Percentiles rank a stretch among this genome's conserved stretches.
phyloP scores from a whole-genome alignment of 179 eudicot genomes.

The Corrigiola litoralis region DNA sequence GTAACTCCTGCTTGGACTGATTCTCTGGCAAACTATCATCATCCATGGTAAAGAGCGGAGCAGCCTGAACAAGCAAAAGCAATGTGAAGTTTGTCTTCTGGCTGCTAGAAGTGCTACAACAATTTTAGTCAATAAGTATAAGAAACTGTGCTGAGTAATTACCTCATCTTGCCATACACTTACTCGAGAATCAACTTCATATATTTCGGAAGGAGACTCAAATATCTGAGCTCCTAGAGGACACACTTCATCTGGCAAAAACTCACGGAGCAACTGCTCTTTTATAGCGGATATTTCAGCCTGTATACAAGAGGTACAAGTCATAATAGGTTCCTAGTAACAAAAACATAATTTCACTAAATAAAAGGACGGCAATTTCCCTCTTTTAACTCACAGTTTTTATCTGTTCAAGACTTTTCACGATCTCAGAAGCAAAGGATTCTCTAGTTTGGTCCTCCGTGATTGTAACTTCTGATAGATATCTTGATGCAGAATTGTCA shows the following conservation, averaged over 20 bases:
- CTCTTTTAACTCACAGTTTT: constrained; percentile 37
- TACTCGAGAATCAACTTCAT: constrained; percentile 32
- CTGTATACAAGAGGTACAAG: constrained; percentile 33
- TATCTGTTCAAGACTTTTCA: constrained; percentile 44
- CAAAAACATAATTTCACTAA: not conserved
- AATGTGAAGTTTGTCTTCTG: constrained; percentile 6
- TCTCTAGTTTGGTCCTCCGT: constrained; percentile 51
- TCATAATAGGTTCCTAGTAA: constrained; percentile 11
- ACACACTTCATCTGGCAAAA: constrained; percentile 82
- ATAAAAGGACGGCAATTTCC: not conserved
- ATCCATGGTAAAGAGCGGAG: constrained; percentile 39
- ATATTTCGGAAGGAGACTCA: constrained; percentile 27
- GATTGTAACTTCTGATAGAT: constrained; percentile 44
- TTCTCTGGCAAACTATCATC: constrained; percentile 45
- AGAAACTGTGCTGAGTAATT: constrained; percentile 6
- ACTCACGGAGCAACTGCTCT: constrained; percentile 72
- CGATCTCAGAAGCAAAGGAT: constrained; percentile 45
- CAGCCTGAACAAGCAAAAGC: constrained; percentile 38
- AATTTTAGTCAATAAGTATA: not conserved
- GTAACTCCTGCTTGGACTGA: constrained; percentile 33
- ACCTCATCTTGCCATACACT: constrained; percentile 56
- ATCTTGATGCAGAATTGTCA: constrained; percentile 45
- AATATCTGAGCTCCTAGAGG: constrained; percentile 60
- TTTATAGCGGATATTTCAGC: constrained; percentile 46
- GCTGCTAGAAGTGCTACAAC: not conserved